These are phyloP conservation scores for Bipolaris victoriae DNA, from an alignment of 2,329 filamentous ascomycete species.

Conservation along the genomic window DNA sequence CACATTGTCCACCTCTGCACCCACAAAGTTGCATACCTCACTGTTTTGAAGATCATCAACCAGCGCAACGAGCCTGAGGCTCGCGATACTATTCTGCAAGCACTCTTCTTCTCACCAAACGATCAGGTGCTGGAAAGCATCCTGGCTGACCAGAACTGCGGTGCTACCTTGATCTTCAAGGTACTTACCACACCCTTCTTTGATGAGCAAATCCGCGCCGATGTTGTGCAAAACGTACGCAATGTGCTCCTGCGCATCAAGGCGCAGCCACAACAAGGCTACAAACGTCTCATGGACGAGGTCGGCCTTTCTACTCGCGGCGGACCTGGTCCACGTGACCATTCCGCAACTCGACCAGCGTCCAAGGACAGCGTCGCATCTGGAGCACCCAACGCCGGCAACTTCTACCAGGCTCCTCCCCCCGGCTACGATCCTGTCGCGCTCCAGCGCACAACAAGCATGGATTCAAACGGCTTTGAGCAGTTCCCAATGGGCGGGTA, in stretches of 20 bases:
- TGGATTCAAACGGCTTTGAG: conserved; percentile 58
- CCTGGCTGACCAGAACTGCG: conserved; percentile 86
- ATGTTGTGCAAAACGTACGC: conserved; percentile 91
- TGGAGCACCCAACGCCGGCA: conserved; percentile 39
- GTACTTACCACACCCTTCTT: conserved; percentile 97
- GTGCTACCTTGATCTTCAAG: conserved; percentile 97
- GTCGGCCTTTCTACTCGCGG: conserved; percentile 77
- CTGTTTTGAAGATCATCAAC: conserved; percentile 97
- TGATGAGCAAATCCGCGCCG: conserved; percentile 84
- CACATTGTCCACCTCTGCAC: conserved; percentile 95
- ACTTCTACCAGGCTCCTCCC: conserved; percentile 46
- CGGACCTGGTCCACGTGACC: conserved; percentile 48
- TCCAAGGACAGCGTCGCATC: conserved; percentile 45
- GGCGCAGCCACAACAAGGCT: conserved; percentile 91
- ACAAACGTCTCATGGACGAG: conserved; percentile 98
- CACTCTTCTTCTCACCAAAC: conserved; percentile 88
- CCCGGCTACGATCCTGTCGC: conserved; percentile 51
- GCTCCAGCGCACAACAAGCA: conserved; percentile 56
- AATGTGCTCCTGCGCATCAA: conserved; percentile 88
- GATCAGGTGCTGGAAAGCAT: conserved; percentile 90
- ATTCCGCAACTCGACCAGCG: conserved; percentile 45
- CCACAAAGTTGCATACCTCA: conserved; percentile 97
- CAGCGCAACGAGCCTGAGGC: conserved; percentile 94
- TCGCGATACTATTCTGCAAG: conserved; percentile 85
- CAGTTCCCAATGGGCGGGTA: conserved; percentile 51